Base-by-base conservation (phyloP, 192 early-diverging fungal species). In the Gonapodya sp. region DNA sequence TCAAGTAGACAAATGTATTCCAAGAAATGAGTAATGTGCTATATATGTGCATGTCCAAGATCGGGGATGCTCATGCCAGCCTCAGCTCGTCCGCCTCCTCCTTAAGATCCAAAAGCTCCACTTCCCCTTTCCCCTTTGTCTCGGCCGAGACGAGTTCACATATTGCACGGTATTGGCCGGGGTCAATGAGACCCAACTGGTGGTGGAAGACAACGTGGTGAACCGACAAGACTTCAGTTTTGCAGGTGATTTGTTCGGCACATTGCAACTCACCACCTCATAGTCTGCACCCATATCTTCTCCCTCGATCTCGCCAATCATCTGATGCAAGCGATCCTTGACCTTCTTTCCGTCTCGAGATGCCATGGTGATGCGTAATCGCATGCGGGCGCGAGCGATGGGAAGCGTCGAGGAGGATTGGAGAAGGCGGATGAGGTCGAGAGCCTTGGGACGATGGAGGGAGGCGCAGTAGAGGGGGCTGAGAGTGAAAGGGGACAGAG, bases 351-450 rank as follows among this genome's bases (percentile, higher is more conserved):
- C 92, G 16, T 98, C 96, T 85, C 97, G 98, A 2, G 86, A 88
- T 0, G 94, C 88, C 79, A 96, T 84, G 1, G 87, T 87, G n/a
- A 99, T 81, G 81, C 95, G 88, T 36, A 99, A 81, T 0, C 95
- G 86, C 96, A 98, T 98, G 84, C 95, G 96, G 16, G 97, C 98
- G 35, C 97, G 88, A 0, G 93, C 91, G 84, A 99, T 98, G 1
- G 97, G 96, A 81, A 99, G 90, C 1, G 92, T 88, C 75, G 90
- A 89, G 82, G 95, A 94, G 80, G 95, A 94, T 86, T 98, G 94
- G 46, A 99, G 85, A 85, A 92, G 92, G 82, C 92, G 94, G 78
- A 99, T 98, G 16, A 96, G 95, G 36, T 99, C 96, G 80, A 98
- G 85, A 35, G 98, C 96, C 86, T 93, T 85, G 82, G 84, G n/a